Evolutionary conservation across 2,329 filamentous ascomycete genomes (phyloP).

Genomic region (Stachybotrys echinatus): DNA sequence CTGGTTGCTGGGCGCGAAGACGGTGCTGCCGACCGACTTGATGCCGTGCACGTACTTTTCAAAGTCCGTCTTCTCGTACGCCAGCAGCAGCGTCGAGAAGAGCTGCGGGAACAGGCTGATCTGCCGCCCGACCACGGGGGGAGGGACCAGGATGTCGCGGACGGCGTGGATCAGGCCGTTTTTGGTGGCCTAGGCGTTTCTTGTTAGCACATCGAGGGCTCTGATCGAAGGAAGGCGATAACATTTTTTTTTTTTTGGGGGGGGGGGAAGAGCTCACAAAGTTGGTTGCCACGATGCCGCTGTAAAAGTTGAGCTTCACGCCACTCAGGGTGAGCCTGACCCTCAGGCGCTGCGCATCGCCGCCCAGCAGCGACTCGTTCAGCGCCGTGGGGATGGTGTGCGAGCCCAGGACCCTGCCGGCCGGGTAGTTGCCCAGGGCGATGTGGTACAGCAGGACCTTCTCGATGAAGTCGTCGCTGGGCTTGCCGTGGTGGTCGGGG

Average conservation of each 20-base stretch:
- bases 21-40: constrained; percentile 57
- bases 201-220: constrained; percentile 23
- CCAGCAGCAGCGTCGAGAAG: constrained; percentile 77
- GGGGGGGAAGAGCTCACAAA: constrained; percentile 44
- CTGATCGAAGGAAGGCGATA: constrained; percentile 33
- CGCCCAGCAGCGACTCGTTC: constrained; percentile 53
- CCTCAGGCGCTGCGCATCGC: constrained; percentile 66
- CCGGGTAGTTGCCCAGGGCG: constrained; percentile 60
- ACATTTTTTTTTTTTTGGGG: background rate
- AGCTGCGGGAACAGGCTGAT: constrained; percentile 63
- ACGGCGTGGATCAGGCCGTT: constrained; percentile 81
- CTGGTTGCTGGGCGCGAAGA: constrained; percentile 76
- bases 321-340: constrained; percentile 58
- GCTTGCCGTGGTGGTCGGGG: constrained; percentile 49
- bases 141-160: constrained; percentile 70
- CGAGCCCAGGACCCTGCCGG: constrained; percentile 57
- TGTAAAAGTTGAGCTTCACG: constrained; percentile 71
- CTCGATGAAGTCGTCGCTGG: constrained; percentile 65
- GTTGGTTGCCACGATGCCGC: constrained; percentile 63
- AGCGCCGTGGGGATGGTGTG: constrained; percentile 72
- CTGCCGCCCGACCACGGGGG: constrained; percentile 50
- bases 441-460: constrained; percentile 71
- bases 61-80: constrained; percentile 69
- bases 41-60: constrained; percentile 52
- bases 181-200: constrained; percentile 57